These are phyloP conservation scores for Mycena filopes DNA, from an alignment of 768 basidiomycete species.

Conservation along the genomic window DNA sequence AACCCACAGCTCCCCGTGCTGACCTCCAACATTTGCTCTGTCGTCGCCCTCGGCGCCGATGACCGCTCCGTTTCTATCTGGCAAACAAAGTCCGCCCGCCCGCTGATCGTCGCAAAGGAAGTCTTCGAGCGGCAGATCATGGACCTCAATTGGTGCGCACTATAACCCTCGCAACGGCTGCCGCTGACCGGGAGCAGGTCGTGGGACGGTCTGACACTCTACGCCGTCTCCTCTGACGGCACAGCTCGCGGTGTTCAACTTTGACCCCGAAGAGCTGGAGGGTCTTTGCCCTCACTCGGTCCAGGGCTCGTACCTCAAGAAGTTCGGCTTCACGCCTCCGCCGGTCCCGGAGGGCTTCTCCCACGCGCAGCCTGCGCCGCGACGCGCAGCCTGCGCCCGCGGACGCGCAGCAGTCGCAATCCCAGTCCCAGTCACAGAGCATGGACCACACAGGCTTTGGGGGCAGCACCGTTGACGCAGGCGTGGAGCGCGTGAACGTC, in stretches of 20 bases:
- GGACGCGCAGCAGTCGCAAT: too few species aligned
- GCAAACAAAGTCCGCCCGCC: conserved; percentile 93
- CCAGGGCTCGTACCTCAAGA: conserved; percentile 83
- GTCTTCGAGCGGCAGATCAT: conserved; percentile 95
- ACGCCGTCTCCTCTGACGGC: conserved; percentile 96
- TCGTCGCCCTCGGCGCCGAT: conserved; percentile 93
- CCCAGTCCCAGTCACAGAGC: conserved; percentile 44
- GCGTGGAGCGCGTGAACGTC: conserved; percentile 73
- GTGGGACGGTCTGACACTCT: conserved; percentile 89
- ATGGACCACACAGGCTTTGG: conserved; percentile 54
- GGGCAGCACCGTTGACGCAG: conserved; percentile 42
- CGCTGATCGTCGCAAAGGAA: conserved; percentile 92
- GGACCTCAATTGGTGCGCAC: conserved; percentile 90
- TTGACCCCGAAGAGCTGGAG: conserved; percentile 82
- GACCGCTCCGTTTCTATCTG: conserved; percentile 95
- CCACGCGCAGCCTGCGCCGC: conserved; percentile 62
- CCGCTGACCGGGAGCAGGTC: conserved; percentile 67
- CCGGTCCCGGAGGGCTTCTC: conserved; percentile 79
- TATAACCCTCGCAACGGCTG: not conserved
- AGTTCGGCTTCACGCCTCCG: conserved; percentile 79
- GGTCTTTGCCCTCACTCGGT: conserved; percentile 80
- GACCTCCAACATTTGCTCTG: conserved; percentile 88
- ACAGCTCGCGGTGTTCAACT: conserved; percentile 90
- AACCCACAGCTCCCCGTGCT: conserved; percentile 73
- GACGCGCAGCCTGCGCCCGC: too few species aligned